Conservation (phyloP, 2,329 filamentous ascomycete species). For the Tolypocladium album region DNA sequence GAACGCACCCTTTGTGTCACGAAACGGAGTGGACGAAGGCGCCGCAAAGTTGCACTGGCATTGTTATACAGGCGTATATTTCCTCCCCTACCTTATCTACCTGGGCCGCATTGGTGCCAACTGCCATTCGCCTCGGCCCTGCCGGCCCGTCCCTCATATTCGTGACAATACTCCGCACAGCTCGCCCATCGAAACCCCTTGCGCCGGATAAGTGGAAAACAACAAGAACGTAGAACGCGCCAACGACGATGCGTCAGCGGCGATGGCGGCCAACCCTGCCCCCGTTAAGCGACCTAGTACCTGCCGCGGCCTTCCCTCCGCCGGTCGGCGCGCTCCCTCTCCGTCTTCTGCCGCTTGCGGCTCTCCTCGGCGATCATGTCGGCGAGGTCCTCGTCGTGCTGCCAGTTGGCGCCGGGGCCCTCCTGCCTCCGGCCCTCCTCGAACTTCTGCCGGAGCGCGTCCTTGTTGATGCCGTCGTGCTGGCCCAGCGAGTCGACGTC, state of each 20-base stretch:
- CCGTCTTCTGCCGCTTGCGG: constrained; percentile 79
- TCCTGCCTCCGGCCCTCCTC: constrained; percentile 60
- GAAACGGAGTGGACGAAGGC: background rate
- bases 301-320: constrained; percentile 44
- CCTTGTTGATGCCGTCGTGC: constrained; percentile 71
- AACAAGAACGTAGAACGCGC: background rate
- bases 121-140: background rate
- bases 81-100: background rate
- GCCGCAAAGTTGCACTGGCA: background rate
- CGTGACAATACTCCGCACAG: background rate
- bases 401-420: constrained; percentile 57
- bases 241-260: background rate
- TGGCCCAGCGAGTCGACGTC: constrained; percentile 71
- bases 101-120: background rate
- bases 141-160: background rate
- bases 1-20: background rate
- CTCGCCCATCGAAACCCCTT: background rate
- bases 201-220: background rate
- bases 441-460: constrained; percentile 70
- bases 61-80: background rate
- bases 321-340: constrained; percentile 66
- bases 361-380: constrained; percentile 95
- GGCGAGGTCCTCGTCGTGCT: constrained; percentile 76
- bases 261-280: background rate
- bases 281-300: constrained; percentile 20